These are phyloP conservation scores for Prinsepia uniflora DNA, from an alignment of 306 rosid genomes.

Conservation along the genomic window DNA sequence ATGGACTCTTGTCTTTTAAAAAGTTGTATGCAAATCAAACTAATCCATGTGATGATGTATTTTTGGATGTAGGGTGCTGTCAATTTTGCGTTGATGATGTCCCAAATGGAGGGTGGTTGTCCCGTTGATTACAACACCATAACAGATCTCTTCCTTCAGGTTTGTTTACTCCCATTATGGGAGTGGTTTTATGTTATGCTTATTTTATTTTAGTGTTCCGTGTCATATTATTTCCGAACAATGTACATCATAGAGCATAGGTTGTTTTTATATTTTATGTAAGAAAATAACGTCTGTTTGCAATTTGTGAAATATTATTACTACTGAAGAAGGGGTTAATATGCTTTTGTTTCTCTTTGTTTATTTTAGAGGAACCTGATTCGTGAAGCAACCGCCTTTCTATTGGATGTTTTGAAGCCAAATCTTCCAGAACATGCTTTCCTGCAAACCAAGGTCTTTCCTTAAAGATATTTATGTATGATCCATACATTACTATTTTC, in stretches of 20 bases:
- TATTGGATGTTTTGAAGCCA: constrained; percentile 93
- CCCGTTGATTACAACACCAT: constrained; percentile 98
- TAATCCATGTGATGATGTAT: constrained; percentile 9
- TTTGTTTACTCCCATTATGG: constrained; percentile 23
- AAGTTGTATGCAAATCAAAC: neutral
- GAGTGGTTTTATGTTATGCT: neutral
- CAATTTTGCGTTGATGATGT: constrained; percentile 98
- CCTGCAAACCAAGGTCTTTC: constrained; percentile 86
- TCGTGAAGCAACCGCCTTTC: constrained; percentile 97
- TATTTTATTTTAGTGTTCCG: neutral
- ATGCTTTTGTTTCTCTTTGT: constrained; percentile 14
- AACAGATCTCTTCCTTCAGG: constrained; percentile 99
- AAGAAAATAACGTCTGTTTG: neutral
- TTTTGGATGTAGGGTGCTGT: constrained; percentile 84
- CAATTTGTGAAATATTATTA: neutral
- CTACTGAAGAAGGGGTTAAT: neutral
- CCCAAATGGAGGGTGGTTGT: constrained; percentile 99
- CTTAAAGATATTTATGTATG: constrained; percentile 11
- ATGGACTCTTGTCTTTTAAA: constrained; percentile 3
- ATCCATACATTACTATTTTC: constrained; percentile 12
- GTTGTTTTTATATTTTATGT: neutral
- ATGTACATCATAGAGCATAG: neutral
- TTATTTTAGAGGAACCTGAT: constrained; percentile 80
- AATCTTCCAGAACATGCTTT: constrained; percentile 87
- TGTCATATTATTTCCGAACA: neutral